A percentile compares a stretch with the other conserved stretches of the same genome.
Conservation (phyloP, 495 filamentous ascomycete genomes). For the Aspergillus campestris region DNA sequence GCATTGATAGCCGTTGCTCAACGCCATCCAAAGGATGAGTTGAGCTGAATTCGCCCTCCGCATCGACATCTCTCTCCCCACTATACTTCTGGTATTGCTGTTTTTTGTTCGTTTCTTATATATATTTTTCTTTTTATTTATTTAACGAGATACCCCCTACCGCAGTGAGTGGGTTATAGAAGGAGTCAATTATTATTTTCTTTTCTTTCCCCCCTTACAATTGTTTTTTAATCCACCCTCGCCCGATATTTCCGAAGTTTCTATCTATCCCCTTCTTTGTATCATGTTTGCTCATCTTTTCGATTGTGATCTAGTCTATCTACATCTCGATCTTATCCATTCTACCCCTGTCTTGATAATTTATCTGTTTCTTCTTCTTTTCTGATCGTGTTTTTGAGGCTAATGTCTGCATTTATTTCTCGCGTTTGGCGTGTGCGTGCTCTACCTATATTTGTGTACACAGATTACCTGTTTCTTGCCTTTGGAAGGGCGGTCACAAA, state of each 20-base stretch:
- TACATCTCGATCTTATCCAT: too few relatives aligned
- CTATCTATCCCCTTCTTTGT: neutral
- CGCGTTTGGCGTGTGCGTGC: neutral
- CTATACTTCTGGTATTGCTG: neutral
- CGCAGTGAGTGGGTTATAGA: constrained; percentile 3
- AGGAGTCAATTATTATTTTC: neutral
- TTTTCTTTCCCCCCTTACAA: neutral
- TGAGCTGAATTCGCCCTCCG: neutral
- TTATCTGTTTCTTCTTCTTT: neutral
- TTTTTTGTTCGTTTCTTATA: neutral
- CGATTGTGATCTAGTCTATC: too few relatives aligned
- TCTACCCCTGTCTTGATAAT: neutral
- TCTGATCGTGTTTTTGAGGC: neutral
- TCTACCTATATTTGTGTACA: neutral
- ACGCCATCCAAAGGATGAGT: too few relatives aligned
- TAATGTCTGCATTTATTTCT: neutral
- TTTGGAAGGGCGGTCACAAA: too few relatives aligned
- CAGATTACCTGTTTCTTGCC: too few relatives aligned
- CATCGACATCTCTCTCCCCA: neutral
- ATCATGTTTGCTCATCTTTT: too few relatives aligned
- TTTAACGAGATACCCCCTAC: constrained; percentile 7
- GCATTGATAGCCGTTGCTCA: too few relatives aligned
- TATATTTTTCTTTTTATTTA: neutral
- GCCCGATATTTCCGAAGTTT: neutral
- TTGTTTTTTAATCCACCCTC: neutral